phyloP scores from a whole-genome alignment of 306 rosid species.

The Senna tora region DNA sequence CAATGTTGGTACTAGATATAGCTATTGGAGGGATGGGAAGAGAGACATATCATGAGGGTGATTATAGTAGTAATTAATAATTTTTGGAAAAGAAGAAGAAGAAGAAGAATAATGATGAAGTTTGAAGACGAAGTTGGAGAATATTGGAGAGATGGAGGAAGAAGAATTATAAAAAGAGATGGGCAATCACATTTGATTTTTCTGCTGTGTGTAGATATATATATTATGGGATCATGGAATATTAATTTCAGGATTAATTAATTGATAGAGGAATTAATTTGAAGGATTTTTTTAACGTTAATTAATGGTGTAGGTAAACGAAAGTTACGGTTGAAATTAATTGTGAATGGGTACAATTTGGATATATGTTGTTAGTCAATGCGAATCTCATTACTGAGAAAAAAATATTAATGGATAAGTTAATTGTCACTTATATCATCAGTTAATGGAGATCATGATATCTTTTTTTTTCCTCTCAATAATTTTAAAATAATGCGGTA shows the following conservation, averaged over 20 bases:
- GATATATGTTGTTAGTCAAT: background rate
- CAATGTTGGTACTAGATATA: background rate
- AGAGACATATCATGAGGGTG: conserved; percentile 27
- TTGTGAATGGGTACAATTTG: background rate
- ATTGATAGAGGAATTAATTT: background rate
- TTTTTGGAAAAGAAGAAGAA: background rate
- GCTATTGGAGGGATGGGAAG: conserved; percentile 30
- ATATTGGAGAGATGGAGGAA: too few species aligned
- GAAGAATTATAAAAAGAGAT: too few species aligned
- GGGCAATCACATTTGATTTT: too few species aligned
- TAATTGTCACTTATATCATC: too few species aligned
- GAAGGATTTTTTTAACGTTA: too few species aligned
- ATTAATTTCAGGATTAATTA: too few species aligned
- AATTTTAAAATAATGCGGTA: too few species aligned
- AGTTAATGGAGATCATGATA: too few species aligned
- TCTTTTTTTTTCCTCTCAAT: too few species aligned
- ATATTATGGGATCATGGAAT: too few species aligned
- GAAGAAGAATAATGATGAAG: background rate
- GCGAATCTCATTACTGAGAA: background rate
- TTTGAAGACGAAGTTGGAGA: background rate
- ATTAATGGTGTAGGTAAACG: background rate
- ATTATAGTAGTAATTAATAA: background rate
- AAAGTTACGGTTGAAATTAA: background rate
- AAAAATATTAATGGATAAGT: too few species aligned
- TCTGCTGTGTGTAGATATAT: too few species aligned